phyloP scores from a whole-genome alignment of 139 green algal species.

The Coelastrella sp. region DNA sequence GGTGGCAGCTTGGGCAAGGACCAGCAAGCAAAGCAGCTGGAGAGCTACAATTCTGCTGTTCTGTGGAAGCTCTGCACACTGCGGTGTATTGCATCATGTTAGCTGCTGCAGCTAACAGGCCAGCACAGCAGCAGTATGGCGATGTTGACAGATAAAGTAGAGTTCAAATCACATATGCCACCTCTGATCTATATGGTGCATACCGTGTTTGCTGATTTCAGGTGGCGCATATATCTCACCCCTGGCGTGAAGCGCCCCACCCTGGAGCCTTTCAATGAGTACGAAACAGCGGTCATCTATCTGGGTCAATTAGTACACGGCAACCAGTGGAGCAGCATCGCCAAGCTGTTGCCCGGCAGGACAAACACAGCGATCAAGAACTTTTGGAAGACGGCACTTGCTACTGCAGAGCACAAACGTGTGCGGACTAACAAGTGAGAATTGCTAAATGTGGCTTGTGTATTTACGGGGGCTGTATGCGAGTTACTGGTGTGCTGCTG shows the following conservation, averaged over 20 bases:
- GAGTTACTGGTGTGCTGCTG: too few species aligned
- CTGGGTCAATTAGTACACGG: constrained; percentile 16
- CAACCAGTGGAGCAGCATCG: constrained; percentile 34
- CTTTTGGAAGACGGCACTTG: constrained; percentile 39
- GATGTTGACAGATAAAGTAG: too few species aligned
- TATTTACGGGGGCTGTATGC: neutral
- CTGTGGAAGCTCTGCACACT: too few species aligned
- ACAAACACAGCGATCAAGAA: constrained; percentile 47
- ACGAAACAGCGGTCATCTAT: constrained; percentile 38
- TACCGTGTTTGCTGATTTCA: neutral
- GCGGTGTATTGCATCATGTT: too few species aligned
- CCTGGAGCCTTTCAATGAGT: constrained; percentile 42
- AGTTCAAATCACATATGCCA: too few species aligned
- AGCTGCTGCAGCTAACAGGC: too few species aligned
- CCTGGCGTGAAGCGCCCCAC: constrained; percentile 36
- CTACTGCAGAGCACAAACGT: neutral
- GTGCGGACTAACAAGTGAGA: constrained; percentile 13
- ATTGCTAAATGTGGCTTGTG: neutral
- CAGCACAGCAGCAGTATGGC: too few species aligned
- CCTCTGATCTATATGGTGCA: neutral
- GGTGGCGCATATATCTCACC: constrained; percentile 37
- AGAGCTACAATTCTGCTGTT: too few species aligned
- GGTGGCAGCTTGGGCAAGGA: too few species aligned
- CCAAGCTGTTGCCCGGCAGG: constrained; percentile 39
- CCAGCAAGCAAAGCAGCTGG: too few species aligned